phyloP scores from a whole-genome alignment of 2,329 filamentous ascomycete genomes.

The Aureobasidium sp. region DNA sequence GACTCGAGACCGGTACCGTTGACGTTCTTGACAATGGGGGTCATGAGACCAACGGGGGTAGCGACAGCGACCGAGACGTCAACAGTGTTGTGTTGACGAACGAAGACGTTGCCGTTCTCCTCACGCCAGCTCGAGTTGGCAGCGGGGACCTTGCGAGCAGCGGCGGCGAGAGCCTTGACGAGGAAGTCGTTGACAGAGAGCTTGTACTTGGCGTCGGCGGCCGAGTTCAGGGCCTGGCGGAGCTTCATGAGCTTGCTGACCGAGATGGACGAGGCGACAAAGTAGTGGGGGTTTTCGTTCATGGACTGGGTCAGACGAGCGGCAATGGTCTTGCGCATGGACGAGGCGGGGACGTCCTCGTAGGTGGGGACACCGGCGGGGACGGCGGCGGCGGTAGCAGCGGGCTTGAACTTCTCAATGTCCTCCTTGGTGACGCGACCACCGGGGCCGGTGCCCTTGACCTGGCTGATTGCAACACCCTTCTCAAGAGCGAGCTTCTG shows the following conservation, averaged over 20 bases:
- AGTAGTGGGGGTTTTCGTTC: slow-evolving; percentile 96
- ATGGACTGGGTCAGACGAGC: slow-evolving; percentile 81
- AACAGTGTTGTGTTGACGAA: slow-evolving; percentile 87
- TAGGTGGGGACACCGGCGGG: slow-evolving; percentile 55
- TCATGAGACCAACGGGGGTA: slow-evolving; percentile 90
- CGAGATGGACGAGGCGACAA: slow-evolving; percentile 83
- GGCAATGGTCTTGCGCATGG: slow-evolving; percentile 98
- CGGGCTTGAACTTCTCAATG: slow-evolving; percentile 71
- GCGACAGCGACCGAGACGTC: slow-evolving; percentile 95
- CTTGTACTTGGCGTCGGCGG: slow-evolving; percentile 90
- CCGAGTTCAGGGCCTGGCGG: slow-evolving; percentile 83
- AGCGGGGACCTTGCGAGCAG: slow-evolving; percentile 85
- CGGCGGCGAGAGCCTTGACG: slow-evolving; percentile 87
- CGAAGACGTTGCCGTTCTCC: slow-evolving; percentile 66
- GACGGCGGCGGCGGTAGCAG: slow-evolving; percentile 38
- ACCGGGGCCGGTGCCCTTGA: slow-evolving; percentile 82
- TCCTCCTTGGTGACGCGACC: slow-evolving; percentile 89
- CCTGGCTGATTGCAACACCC: slow-evolving; percentile 64
- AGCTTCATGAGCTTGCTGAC: slow-evolving; percentile 96
- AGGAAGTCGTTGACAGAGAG: slow-evolving; percentile 99
- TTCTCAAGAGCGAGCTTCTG: slow-evolving; percentile 81
- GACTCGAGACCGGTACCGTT: slow-evolving; percentile 78
- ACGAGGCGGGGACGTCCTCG: slow-evolving; percentile 75
- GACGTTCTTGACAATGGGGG: slow-evolving; percentile 88
- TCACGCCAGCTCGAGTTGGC: slow-evolving; percentile 92